phyloP scores from a whole-genome alignment of 257 asterid species.

The Ocimum tenuiflorum region DNA sequence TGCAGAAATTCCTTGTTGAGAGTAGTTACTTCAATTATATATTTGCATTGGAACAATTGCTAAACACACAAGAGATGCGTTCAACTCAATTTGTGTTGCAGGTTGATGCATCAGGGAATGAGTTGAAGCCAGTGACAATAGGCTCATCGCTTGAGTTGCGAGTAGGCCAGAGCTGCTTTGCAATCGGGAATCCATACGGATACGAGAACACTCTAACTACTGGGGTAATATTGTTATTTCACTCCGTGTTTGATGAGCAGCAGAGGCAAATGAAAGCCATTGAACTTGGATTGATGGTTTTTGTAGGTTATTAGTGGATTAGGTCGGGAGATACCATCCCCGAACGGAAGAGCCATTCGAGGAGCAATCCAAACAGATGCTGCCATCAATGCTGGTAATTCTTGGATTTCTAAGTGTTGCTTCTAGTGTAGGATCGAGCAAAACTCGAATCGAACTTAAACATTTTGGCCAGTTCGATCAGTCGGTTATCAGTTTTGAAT shows the following conservation, averaged over 20 bases:
- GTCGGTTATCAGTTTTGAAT: too few relatives aligned
- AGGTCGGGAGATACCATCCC: conserved; percentile 93
- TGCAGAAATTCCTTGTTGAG: too few relatives aligned
- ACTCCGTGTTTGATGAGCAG: too few relatives aligned
- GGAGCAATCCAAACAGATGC: conserved; percentile 97
- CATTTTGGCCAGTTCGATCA: too few relatives aligned
- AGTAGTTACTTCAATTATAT: too few relatives aligned
- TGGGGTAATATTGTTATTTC: conserved; percentile 65
- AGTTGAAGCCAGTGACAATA: conserved; percentile 54
- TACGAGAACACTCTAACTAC: conserved; percentile 79
- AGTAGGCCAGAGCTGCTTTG: conserved; percentile 88
- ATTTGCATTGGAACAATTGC: too few relatives aligned
- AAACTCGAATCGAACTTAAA: too few relatives aligned
- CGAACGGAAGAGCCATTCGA: conserved; percentile 72
- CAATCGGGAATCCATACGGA: conserved; percentile 89
- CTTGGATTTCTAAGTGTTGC: neutral
- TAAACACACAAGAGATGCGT: too few relatives aligned
- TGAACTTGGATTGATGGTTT: too few relatives aligned
- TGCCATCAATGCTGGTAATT: conserved; percentile 79
- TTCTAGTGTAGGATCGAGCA: too few relatives aligned
- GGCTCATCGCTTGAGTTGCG: conserved; percentile 56
- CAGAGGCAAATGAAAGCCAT: too few relatives aligned
- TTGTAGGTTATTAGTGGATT: conserved; percentile 80
- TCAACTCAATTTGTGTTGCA: conserved; percentile 12
- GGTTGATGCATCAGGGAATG: conserved; percentile 62